Base-by-base conservation (phyloP, 2,329 filamentous ascomycete species). In the Aspergillus proliferans region DNA sequence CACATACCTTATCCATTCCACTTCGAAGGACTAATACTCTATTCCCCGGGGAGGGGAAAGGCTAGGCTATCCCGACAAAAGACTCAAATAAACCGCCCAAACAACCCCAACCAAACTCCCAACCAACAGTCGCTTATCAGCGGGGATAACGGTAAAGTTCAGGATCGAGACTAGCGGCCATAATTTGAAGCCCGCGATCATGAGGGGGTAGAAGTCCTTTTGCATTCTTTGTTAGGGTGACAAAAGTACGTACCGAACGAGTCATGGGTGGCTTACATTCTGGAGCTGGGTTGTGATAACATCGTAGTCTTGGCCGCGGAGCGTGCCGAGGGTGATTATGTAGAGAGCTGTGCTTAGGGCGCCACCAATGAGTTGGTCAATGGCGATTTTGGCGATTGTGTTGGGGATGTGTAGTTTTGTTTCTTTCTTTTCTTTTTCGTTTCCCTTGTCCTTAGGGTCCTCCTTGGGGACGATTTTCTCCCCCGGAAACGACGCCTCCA, bases 341-440 rank as follows among this genome's bases (percentile, higher is more conserved):
- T 83, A 84, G 47, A 79, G 67, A 28, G 76, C 64, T 1, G 76
- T 83, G 60, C 82, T 84, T 58, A 79, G 63, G 1, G 76, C 68
- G 0, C 77, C 79, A 24, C 79, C 80, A 19, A 83, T 46, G 0
- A 77, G 76, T 59, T 84, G 80, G 54, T 85, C 81, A 33, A 83
- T 70, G 10, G 75, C 50, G 50, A 84, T 77, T 57, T 85, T 85
- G 53, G 74, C 74, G 28, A 76, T 48, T 3, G 61, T 66, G 52
- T 68, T 69, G 43, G 52, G 60, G 15, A 65, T 50, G 42, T 66
- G 62, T n/a, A 64, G 53, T 44, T 49, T 50, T 10, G 57, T 51
- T 34, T 58, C 56, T 57, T 40, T 33, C 51, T 52, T 39, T 10
- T 45, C 45, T 52, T 52, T 18, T 56, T 53, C 18, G 45, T 28